A percentile compares a stretch with the other conserved stretches of the same genome.
These are phyloP conservation scores for Termitomyces heimii DNA, from an alignment of 768 basidiomycete species.

Conservation along the genomic window DNA sequence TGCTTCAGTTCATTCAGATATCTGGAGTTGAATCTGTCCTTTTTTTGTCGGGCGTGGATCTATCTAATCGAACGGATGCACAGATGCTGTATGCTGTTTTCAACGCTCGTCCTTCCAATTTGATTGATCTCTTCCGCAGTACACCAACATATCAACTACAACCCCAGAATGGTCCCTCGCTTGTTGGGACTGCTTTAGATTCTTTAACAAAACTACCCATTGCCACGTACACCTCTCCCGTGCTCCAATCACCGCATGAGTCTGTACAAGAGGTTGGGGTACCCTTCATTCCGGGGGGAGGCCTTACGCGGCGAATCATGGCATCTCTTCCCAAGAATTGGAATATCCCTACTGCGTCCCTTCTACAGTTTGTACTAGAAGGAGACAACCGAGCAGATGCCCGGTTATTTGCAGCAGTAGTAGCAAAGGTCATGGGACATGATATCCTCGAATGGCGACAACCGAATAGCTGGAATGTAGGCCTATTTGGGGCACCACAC, in stretches of 20 bases:
- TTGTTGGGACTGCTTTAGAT: slow-evolving; percentile 39
- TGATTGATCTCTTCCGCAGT: slow-evolving; percentile 24
- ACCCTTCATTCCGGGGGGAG: slow-evolving; percentile 78
- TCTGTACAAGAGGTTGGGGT: slow-evolving; percentile 24
- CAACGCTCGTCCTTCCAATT: background rate
- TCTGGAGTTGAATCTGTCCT: slow-evolving; percentile 48
- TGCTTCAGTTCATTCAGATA: slow-evolving; percentile 51
- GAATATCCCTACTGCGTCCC: slow-evolving; percentile 47
- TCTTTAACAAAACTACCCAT: slow-evolving; percentile 42
- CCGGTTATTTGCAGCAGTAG: slow-evolving; percentile 48
- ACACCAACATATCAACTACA: slow-evolving; percentile 60
- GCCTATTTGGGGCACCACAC: slow-evolving; percentile 67
- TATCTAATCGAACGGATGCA: slow-evolving; percentile 63
- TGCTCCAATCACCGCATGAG: slow-evolving; percentile 25
- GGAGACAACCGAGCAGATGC: slow-evolving; percentile 81
- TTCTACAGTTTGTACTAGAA: slow-evolving; percentile 76
- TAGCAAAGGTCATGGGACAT: slow-evolving; percentile 39
- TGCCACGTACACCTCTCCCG: slow-evolving; percentile 47
- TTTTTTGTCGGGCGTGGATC: slow-evolving; percentile 72
- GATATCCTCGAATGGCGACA: slow-evolving; percentile 47
- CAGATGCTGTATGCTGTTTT: slow-evolving; percentile 63
- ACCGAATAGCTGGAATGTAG: slow-evolving; percentile 62
- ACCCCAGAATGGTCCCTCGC: slow-evolving; percentile 35
- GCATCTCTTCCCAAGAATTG: slow-evolving; percentile 45
- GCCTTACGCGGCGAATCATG: slow-evolving; percentile 63